These are phyloP conservation scores for Avena sativa DNA, from an alignment of 176 grass and related monocot genomes.

Conservation along the genomic window DNA sequence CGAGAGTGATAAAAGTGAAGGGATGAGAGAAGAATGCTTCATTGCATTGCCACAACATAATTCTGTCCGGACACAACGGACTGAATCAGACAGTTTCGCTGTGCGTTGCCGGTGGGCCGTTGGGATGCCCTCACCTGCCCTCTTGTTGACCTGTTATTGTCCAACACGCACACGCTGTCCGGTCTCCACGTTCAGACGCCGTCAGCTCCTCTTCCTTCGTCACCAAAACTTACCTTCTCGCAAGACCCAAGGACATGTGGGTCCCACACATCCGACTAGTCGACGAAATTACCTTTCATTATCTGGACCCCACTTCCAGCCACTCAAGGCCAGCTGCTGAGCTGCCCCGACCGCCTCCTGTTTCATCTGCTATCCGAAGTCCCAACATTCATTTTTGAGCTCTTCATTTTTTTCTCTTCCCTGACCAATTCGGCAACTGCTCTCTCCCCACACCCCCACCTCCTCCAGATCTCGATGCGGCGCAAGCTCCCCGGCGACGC, in stretches of 20 bases:
- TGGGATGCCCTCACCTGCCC: too few species aligned
- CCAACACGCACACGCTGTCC: too few species aligned
- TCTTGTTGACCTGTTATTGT: too few species aligned
- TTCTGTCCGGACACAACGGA: too few species aligned
- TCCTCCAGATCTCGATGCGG: slow-evolving; percentile 59
- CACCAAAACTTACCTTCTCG: neutral
- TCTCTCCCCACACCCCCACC: slow-evolving; percentile 16
- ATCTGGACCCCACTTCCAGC: slow-evolving; percentile 35
- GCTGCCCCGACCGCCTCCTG: slow-evolving; percentile 16
- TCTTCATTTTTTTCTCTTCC: neutral
- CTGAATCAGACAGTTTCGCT: too few species aligned
- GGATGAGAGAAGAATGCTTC: too few species aligned
- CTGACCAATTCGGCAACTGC: slow-evolving; percentile 40
- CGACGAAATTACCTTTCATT: neutral
- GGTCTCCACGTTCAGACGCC: neutral
- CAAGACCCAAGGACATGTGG: neutral
- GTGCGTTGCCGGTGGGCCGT: too few species aligned
- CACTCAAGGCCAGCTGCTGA: slow-evolving; percentile 21
- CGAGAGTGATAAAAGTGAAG: too few species aligned
- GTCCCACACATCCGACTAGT: neutral
- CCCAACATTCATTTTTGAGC: neutral
- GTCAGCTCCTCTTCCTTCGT: neutral
- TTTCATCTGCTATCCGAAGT: slow-evolving; percentile 28
- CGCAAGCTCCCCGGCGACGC: slow-evolving; percentile 55
- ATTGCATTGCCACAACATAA: too few species aligned